Percentiles rank a stretch among this genome's conserved stretches.
phyloP scores from a whole-genome alignment of 192 early-diverging fungal genomes.

The Kappamyces sp. region DNA sequence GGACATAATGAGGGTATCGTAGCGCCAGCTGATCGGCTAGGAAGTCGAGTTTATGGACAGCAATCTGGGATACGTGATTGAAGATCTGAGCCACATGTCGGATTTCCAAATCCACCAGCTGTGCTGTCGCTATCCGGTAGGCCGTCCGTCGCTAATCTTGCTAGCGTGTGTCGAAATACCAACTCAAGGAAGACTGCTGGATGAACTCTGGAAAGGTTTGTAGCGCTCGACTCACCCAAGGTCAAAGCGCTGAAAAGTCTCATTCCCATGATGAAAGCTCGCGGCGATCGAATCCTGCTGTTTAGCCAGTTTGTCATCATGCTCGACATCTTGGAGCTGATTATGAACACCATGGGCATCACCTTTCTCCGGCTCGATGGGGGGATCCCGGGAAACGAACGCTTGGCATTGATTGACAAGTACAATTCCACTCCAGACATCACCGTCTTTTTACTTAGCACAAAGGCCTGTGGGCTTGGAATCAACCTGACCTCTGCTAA shows the following conservation, averaged over 20 bases:
- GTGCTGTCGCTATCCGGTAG: constrained; percentile 53
- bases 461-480: constrained; percentile 93
- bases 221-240: constrained; percentile 79
- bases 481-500: constrained; percentile 94
- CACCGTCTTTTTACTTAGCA: constrained; percentile 82
- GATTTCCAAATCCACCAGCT: constrained; percentile 80
- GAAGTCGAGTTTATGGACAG: constrained; percentile 74
- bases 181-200: constrained; percentile 46
- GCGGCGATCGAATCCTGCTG: constrained; percentile 38
- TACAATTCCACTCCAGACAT: constrained; percentile 60
- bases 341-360: constrained; percentile 22
- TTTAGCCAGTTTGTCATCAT: constrained; percentile 53
- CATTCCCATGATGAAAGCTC: constrained; percentile 40
- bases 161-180: constrained; percentile 33
- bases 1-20: constrained; percentile 43
- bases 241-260: constrained; percentile 53
- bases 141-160: constrained; percentile 9
- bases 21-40: constrained; percentile 10
- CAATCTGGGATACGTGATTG: constrained; percentile 63
- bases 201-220: too few relatives aligned
- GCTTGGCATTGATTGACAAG: constrained; percentile 71
- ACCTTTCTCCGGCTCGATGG: constrained; percentile 59
- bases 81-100: constrained; percentile 81
- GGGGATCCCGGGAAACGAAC: constrained; percentile 56
- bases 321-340: constrained; percentile 48